A percentile compares a stretch with the other conserved stretches of the same genome.
Conservation (phyloP, 345 rosid genomes). For the Arabidopsis arenosa region DNA sequence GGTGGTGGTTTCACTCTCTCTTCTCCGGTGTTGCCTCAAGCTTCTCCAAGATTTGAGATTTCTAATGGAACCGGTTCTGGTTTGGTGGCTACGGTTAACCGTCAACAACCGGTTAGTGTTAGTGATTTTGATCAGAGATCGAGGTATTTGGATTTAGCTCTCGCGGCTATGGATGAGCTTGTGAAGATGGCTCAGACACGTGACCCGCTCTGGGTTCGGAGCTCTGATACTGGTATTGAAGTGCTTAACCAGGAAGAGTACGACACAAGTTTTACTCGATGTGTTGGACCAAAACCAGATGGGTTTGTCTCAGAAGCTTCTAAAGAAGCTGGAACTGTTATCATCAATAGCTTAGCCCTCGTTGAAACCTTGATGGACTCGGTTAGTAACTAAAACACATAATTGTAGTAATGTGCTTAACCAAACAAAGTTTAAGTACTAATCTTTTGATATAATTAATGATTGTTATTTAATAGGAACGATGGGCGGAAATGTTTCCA, state of each 20-base stretch:
- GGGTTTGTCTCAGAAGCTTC: constrained; percentile 89
- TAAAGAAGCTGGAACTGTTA: constrained; percentile 76
- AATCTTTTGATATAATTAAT: neutral
- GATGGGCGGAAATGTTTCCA: constrained; percentile 99
- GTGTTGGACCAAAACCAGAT: constrained; percentile 71
- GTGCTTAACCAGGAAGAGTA: constrained; percentile 78
- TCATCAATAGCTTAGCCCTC: constrained; percentile 89
- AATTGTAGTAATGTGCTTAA: neutral
- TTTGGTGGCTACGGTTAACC: constrained; percentile 23
- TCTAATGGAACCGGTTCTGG: constrained; percentile 48
- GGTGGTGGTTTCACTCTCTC: constrained; percentile 19
- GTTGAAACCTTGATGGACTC: constrained; percentile 95
- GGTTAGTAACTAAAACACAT: constrained; percentile 50
- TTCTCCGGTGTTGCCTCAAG: constrained; percentile 21
- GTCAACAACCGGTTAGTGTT: constrained; percentile 39
- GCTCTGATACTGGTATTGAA: constrained; percentile 58
- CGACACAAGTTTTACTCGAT: constrained; percentile 61
- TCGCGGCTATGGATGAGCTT: constrained; percentile 90
- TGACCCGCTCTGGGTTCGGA: constrained; percentile 84
- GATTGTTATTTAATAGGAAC: constrained; percentile 54
- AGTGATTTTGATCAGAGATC: constrained; percentile 66
- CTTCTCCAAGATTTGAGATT: constrained; percentile 35
- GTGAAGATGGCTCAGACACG: constrained; percentile 76
- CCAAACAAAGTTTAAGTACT: neutral
- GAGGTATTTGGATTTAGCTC: constrained; percentile 84